These are phyloP conservation scores for Platanus orientalis DNA, from an alignment of 164 flowering plant genomes.

Conservation along the genomic window DNA sequence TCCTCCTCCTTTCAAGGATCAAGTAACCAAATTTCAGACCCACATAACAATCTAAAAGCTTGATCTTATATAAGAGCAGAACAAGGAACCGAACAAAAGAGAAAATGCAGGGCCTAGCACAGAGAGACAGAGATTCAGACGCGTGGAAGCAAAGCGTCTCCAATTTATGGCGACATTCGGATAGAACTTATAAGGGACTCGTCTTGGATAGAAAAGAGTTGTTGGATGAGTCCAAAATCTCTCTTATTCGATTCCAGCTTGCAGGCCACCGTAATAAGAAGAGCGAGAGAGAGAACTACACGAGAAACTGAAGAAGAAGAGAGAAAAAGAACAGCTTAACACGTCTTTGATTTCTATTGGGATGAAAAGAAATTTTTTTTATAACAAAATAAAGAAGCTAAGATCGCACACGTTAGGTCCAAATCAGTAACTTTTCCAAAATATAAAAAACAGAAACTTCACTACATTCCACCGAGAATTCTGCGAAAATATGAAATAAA, in stretches of 20 bases:
- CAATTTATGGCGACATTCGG: neutral
- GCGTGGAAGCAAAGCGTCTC: conserved; percentile 4
- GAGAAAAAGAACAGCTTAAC: neutral
- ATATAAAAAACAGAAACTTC: too few relatives aligned
- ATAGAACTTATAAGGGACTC: neutral
- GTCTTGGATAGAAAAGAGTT: neutral
- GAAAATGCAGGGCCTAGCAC: neutral
- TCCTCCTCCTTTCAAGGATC: neutral
- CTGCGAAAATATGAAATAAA: too few relatives aligned
- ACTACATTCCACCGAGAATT: too few relatives aligned
- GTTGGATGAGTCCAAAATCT: neutral
- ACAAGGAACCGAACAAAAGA: neutral
- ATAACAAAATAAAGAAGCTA: too few relatives aligned
- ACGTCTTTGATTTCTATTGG: too few relatives aligned
- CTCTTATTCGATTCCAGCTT: too few relatives aligned
- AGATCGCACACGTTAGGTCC: too few relatives aligned
- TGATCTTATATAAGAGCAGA: neutral
- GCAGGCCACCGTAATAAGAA: too few relatives aligned
- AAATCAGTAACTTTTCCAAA: too few relatives aligned
- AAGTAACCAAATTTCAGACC: neutral
- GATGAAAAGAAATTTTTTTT: too few relatives aligned
- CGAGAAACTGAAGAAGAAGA: neutral
- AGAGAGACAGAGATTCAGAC: neutral
- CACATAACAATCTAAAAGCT: neutral
- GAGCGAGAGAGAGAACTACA: too few relatives aligned